Percentiles rank a stretch among this genome's conserved stretches.
Conservation (phyloP, 108 stramenopile genomes). For the Parmales sp. region DNA sequence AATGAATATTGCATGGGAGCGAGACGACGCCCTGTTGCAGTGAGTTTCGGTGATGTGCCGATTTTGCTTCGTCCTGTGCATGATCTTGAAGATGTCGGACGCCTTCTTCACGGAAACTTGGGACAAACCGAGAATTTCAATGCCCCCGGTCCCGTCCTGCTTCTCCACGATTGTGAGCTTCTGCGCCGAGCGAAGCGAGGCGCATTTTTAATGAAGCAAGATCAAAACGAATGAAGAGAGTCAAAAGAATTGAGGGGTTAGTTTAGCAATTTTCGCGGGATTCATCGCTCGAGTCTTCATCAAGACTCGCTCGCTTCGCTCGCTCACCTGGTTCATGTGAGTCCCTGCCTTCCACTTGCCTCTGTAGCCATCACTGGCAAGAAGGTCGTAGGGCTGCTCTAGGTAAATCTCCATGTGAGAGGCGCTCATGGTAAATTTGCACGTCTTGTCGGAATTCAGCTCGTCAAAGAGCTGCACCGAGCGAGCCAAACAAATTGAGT, state of each 20-base stretch:
- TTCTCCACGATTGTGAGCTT: slow-evolving; percentile 29
- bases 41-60: slow-evolving; percentile 33
- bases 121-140: slow-evolving; percentile 27
- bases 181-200: too few species aligned
- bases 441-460: background rate
- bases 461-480: slow-evolving; percentile 19
- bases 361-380: slow-evolving; percentile 23
- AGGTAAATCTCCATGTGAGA: slow-evolving; percentile 39
- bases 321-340: background rate
- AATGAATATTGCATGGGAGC: slow-evolving; percentile 28
- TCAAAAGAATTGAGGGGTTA: too few species aligned
- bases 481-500: too few species aligned
- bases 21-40: slow-evolving; percentile 30
- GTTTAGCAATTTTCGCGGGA: too few species aligned
- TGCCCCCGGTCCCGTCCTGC: slow-evolving; percentile 16
- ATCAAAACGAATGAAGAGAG: too few species aligned
- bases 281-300: too few species aligned
- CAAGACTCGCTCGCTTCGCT: too few species aligned
- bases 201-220: too few species aligned
- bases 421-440: slow-evolving; percentile 23
- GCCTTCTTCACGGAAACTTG: slow-evolving; percentile 28
- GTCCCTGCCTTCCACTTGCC: background rate
- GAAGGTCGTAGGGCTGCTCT: slow-evolving; percentile 26
- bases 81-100: slow-evolving; percentile 25
- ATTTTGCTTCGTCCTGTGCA: slow-evolving; percentile 25